phyloP scores from a whole-genome alignment of 805 yeast species.

The Kazachstania psychrophila region DNA sequence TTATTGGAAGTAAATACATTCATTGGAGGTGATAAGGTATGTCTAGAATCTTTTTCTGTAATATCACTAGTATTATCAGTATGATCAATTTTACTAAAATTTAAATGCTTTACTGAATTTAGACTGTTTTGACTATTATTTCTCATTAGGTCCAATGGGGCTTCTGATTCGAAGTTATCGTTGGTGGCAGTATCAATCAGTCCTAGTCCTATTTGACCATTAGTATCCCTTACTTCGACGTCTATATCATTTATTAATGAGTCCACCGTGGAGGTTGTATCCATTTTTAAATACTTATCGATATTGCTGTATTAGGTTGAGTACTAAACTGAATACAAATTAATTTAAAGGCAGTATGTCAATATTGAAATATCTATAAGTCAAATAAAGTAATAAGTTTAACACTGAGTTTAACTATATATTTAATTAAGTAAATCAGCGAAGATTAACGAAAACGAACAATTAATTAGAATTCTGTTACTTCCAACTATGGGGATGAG shows the following conservation, averaged over 20 bases:
- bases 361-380: no score
- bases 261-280: constrained; percentile 19
- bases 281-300: neutral
- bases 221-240: neutral
- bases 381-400: no score
- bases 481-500: no score
- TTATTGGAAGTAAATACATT: neutral
- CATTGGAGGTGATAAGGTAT: neutral
- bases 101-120: constrained; percentile 1
- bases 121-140: constrained; percentile 1
- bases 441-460: no score
- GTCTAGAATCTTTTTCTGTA: neutral
- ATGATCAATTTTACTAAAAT: neutral
- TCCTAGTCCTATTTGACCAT: neutral
- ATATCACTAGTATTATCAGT: constrained; percentile 1
- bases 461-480: no score
- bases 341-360: no score
- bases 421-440: no score
- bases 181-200: neutral
- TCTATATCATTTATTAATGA: constrained; percentile 10
- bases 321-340: no score
- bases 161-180: neutral
- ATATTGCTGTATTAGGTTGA: no score
- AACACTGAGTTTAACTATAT: no score
- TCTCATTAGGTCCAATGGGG: neutral